A percentile compares a stretch with the other conserved stretches of the same genome.
These are phyloP conservation scores for Hagleromyces aurorensis DNA, from an alignment of 805 yeast species.

Conservation along the genomic window DNA sequence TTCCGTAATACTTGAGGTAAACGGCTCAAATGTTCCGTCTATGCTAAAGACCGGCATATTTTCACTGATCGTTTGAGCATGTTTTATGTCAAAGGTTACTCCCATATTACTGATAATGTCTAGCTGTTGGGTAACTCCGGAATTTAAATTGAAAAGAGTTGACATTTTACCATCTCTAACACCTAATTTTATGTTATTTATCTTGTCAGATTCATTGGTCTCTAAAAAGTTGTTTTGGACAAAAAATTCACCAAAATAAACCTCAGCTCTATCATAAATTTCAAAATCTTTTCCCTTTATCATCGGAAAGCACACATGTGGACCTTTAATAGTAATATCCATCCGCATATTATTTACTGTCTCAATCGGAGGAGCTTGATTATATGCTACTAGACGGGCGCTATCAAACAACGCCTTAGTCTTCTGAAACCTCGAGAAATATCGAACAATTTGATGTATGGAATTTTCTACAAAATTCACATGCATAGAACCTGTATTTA, in stretches of 20 bases:
- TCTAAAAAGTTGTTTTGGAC: conserved; percentile 52
- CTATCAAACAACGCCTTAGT: conserved; percentile 88
- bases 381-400: conserved; percentile 82
- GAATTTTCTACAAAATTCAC: conserved; percentile 80
- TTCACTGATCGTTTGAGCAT: conserved; percentile 35
- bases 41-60: conserved; percentile 43
- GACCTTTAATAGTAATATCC: conserved; percentile 69
- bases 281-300: conserved; percentile 35
- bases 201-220: conserved; percentile 21
- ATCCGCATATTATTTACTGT: conserved; percentile 51
- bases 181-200: conserved; percentile 60
- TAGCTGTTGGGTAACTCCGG: conserved; percentile 40
- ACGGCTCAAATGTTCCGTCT: conserved; percentile 52
- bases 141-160: conserved; percentile 48
- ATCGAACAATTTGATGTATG: conserved; percentile 55
- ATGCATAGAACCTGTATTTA: conserved; percentile 63
- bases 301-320: conserved; percentile 73
- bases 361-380: conserved; percentile 63
- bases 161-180: conserved; percentile 62
- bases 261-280: conserved; percentile 53
- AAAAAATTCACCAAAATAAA: conserved; percentile 76
- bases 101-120: conserved; percentile 64
- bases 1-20: conserved; percentile 55
- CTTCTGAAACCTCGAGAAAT: conserved; percentile 62
- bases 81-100: conserved; percentile 50